Evolutionary conservation across 2,329 filamentous ascomycete species (phyloP), one percentile per base, ranked within the genome.

Genomic region (Fusarium brevicatenulatum): DNA sequence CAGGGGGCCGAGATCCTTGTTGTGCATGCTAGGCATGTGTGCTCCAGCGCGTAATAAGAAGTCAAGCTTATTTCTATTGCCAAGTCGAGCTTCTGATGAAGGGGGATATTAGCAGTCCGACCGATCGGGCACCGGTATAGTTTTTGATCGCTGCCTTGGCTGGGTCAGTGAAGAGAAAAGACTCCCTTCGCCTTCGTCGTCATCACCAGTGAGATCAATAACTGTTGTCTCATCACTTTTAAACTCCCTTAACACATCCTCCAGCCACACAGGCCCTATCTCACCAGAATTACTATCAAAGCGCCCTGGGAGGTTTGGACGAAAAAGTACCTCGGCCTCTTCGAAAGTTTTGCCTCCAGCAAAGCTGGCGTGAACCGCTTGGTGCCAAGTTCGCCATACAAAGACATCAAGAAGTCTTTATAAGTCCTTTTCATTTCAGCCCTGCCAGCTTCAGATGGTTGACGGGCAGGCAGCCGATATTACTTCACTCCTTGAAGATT

Each of bases 281-380:
- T 34, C 13, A 16, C 13, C 34, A 34, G 34, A 34, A 34, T 34
- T 2, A 7, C 7, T 7, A 34, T 16, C 34, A 34, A 34, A 34
- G 34, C 13, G 34, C 34, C 12, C 34, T 34, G 34, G 15, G 2
- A 13, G 4, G 15, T 36, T 36, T 36, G 15, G 34, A 16, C 15
- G 16, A 36, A 36, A 36, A 9, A 23, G 16, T 2, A 36, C 6
- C 30, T 34, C 6, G 16, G 16, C 5, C 32, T 36, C 16, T 34
- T 34, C 6, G 8, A 52, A 36, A 5, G 4, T 4, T 3, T 52
- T 25, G 0, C n/a, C 30, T 7, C n/a, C 1, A 19, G 30, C 5
- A 23, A 23, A 16, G 30, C 21, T 23, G 47, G 30, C 0, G n/a
- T 19, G 4, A 52, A 19, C n/a, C 10, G 30, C 16, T 23, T 19